Base-by-base conservation (phyloP, 2,329 filamentous ascomycete species). In the Fusarium compactum region DNA sequence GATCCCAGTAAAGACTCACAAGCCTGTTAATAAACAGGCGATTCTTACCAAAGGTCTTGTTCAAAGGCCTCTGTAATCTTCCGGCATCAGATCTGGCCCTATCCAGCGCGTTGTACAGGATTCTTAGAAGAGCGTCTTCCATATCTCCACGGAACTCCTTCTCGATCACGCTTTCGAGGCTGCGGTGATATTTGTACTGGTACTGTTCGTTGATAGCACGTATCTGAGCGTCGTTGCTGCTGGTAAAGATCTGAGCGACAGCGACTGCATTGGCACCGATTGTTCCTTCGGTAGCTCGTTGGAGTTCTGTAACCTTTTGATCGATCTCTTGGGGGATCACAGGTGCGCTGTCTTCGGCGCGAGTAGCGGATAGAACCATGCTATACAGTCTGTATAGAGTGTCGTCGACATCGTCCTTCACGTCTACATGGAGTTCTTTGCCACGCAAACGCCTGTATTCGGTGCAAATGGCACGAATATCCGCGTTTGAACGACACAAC, bases 111-210 rank as follows among this genome's bases (percentile, higher is more conserved):
- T 65, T 67, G 6, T 69, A 67, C 1, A 80, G 68, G 43, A 81
- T 79, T 10, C 61, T 66, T 24, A 80, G 58, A 3, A 81, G 64
- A 0, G 75, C 76, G 9, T 80, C 78, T 51, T 79, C 77, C 74
- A 78, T 76, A 47, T 79, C 76, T 24, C 79, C 78, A 1, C 73
- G 72, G 65, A 80, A 80, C 58, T 79, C 78, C 65, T 80, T 78
- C 62, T 79, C 75, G 24, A 80, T 80, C 2, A 80, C 77, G 1
- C 76, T 72, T 46, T 78, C 71, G 9, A 80, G 67, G 10, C 72
- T 74, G 25, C 77, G 77, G 59, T 78, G 77, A 54, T 80, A 80
- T 59, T 79, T 80, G 16, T 65, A 62, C 44, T 68, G 63, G 50
- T 81, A 81, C 27, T 63, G 54, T 8, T 79, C 61, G 67, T 62